Evolutionary conservation across 805 yeast species (phyloP).

Genomic region (Tetrapisispora taiwanensis): DNA sequence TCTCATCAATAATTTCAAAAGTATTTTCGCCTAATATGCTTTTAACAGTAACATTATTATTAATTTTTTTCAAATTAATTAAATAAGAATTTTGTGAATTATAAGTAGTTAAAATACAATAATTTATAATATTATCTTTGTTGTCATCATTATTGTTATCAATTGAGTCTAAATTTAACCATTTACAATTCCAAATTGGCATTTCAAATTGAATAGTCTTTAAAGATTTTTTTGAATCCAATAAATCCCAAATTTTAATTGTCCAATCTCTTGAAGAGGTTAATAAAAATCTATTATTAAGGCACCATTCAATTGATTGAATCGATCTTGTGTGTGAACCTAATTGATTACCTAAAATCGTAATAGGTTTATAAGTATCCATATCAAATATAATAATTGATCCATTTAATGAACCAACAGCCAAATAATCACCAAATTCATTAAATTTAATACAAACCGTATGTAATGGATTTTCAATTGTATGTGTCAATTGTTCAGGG

Average conservation of each 20-base stretch:
- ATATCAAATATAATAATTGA: constrained; percentile 62
- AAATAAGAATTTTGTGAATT: constrained; percentile 45
- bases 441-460: constrained; percentile 62
- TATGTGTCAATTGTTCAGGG: constrained; percentile 73
- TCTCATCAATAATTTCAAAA: constrained; percentile 13
- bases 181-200: constrained; percentile 53
- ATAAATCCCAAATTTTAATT: constrained; percentile 71
- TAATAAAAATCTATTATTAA: constrained; percentile 54
- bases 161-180: constrained; percentile 10
- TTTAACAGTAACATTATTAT: background rate
- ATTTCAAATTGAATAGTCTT: constrained; percentile 47
- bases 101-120: constrained; percentile 53
- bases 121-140: constrained; percentile 1
- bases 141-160: constrained; percentile 1
- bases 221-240: constrained; percentile 29
- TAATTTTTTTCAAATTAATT: constrained; percentile 10
- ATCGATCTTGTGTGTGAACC: constrained; percentile 63
- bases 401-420: constrained; percentile 71
- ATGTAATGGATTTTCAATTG: constrained; percentile 50
- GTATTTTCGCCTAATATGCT: constrained; percentile 17
- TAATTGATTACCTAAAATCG: constrained; percentile 37
- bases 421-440: constrained; percentile 73
- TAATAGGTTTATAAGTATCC: constrained; percentile 40
- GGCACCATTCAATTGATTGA: constrained; percentile 70
- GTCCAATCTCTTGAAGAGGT: constrained; percentile 77